A percentile compares a stretch with the other conserved stretches of the same genome.
Conservation (phyloP, 345 rosid genomes). For the Populus alba region DNA sequence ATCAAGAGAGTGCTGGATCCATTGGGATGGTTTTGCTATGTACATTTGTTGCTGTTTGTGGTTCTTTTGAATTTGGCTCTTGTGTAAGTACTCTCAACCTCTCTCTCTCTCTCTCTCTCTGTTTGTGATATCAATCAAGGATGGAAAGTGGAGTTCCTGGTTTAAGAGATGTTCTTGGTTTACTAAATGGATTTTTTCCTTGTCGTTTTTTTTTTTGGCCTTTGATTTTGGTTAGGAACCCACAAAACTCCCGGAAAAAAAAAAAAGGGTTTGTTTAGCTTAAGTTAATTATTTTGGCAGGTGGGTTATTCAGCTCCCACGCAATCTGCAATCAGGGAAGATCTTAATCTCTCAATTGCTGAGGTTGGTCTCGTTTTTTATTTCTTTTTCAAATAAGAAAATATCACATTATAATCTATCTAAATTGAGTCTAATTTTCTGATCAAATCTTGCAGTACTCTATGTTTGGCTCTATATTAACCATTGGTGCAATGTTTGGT, state of each 20-base stretch:
- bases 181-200: constrained; percentile 26
- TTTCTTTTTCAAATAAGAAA: not conserved
- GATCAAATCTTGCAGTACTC: constrained; percentile 56
- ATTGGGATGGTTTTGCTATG: constrained; percentile 61
- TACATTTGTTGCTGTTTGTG: constrained; percentile 83
- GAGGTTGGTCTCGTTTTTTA: constrained; percentile 44
- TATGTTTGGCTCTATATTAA: constrained; percentile 86
- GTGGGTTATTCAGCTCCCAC: constrained; percentile 95
- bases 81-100: constrained; percentile 58
- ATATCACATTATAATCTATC: not conserved
- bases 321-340: constrained; percentile 76
- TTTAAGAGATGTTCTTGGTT: constrained; percentile 22
- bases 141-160: constrained; percentile 13
- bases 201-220: not conserved
- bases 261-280: constrained; percentile 40
- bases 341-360: constrained; percentile 67
- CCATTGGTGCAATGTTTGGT: constrained; percentile 95
- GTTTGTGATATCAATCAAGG: not conserved
- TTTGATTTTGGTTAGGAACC: constrained; percentile 28
- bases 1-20: constrained; percentile 37
- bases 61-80: constrained; percentile 85
- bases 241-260: not conserved
- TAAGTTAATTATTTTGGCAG: constrained; percentile 53
- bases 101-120: not conserved
- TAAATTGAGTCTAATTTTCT: not conserved